A percentile compares a stretch with the other conserved stretches of the same genome.
phyloP scores from a whole-genome alignment of 768 basidiomycete genomes.

The Podaxis sp. region DNA sequence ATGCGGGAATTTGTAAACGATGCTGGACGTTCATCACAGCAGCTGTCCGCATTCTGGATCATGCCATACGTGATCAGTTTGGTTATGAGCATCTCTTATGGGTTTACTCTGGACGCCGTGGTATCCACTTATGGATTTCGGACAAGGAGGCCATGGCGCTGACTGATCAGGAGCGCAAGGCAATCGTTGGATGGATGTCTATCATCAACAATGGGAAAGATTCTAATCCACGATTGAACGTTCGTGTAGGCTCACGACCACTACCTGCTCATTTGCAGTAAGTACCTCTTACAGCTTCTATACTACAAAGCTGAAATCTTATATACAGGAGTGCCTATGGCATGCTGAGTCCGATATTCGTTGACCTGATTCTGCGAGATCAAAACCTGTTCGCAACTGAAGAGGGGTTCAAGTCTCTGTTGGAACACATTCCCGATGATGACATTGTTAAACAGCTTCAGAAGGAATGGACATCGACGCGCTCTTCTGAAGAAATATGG shows the following conservation, averaged over 20 bases:
- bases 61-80: conserved; percentile 81
- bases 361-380: conserved; percentile 68
- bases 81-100: conserved; percentile 89
- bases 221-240: conserved; percentile 78
- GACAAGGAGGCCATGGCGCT: conserved; percentile 86
- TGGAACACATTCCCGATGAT: conserved; percentile 73
- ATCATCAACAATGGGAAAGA: conserved; percentile 82
- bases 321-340: conserved; percentile 43
- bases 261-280: conserved; percentile 79
- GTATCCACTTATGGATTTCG: conserved; percentile 97
- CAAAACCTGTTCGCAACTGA: conserved; percentile 80
- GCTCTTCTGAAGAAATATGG: conserved; percentile 75
- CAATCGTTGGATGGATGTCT: conserved; percentile 85
- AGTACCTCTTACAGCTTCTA: conserved; percentile 25
- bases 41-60: conserved; percentile 86
- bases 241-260: conserved; percentile 44
- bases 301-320: neutral
- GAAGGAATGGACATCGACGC: conserved; percentile 57
- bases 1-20: conserved; percentile 83
- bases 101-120: conserved; percentile 98
- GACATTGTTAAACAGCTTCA: conserved; percentile 48
- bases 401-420: conserved; percentile 71
- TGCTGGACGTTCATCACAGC: conserved; percentile 96
- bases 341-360: conserved; percentile 57
- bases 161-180: conserved; percentile 87